Percentiles rank a stretch among this genome's conserved stretches.
phyloP scores from a whole-genome alignment of 352 stramenopile species.

The Phytophthora citrophthora region DNA sequence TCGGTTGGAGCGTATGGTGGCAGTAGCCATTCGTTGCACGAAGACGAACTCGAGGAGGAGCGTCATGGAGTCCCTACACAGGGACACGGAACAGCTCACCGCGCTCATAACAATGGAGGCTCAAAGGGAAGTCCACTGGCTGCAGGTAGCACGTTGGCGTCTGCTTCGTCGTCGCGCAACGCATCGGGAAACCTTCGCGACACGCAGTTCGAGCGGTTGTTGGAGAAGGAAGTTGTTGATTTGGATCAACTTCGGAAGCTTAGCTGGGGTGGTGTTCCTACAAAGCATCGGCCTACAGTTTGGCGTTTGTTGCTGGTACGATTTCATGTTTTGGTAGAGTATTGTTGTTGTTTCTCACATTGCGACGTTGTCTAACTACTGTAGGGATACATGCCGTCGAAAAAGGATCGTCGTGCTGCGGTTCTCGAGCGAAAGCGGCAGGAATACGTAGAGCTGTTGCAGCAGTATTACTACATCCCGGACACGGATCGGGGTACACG shows the following conservation, averaged over 20 bases:
- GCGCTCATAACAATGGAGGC: constrained; percentile 9
- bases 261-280: constrained; percentile 93
- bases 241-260: constrained; percentile 90
- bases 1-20: constrained; percentile 26
- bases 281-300: constrained; percentile 81
- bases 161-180: constrained; percentile 53
- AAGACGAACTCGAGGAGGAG: constrained; percentile 34
- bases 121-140: constrained; percentile 10
- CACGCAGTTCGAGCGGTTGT: constrained; percentile 72
- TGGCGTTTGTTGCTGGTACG: constrained; percentile 97
- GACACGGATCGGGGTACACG: constrained; percentile 93
- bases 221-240: constrained; percentile 86
- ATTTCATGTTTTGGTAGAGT: background rate
- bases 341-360: background rate
- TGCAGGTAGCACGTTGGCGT: constrained; percentile 1
- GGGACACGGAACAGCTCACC: constrained; percentile 10
- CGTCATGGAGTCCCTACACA: background rate
- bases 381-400: constrained; percentile 96
- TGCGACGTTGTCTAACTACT: background rate
- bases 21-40: constrained; percentile 28
- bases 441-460: constrained; percentile 96
- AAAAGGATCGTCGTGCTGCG: constrained; percentile 88
- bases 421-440: constrained; percentile 95
- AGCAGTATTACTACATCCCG: constrained; percentile 97
- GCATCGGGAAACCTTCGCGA: constrained; percentile 71